Conservation (phyloP, 2,329 filamentous ascomycete genomes). For the Penicillium sp. region DNA sequence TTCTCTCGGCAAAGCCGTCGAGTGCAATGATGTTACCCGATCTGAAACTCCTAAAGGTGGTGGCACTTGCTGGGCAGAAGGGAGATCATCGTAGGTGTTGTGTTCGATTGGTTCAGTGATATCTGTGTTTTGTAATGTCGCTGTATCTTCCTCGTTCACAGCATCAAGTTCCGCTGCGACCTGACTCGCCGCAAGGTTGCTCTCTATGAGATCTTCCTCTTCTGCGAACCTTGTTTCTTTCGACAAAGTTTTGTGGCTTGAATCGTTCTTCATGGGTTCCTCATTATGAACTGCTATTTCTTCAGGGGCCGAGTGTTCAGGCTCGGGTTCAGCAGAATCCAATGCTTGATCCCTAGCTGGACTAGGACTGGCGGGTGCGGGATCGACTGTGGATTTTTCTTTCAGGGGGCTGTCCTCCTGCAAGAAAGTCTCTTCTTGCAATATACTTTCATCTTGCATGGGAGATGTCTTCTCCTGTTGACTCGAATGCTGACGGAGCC, state of each 20-base stretch:
- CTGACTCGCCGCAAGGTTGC: neutral
- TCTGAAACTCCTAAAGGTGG: conserved; percentile 23
- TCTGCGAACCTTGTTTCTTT: conserved; percentile 14
- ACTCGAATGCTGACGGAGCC: conserved; percentile 8
- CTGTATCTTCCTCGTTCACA: neutral
- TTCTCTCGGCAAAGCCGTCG: conserved; percentile 28
- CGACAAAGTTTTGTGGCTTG: conserved; percentile 3
- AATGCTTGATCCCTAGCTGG: neutral
- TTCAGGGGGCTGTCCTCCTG: neutral
- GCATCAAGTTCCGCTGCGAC: neutral
- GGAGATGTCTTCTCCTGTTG: conserved; percentile 6
- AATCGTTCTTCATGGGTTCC: neutral
- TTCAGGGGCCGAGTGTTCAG: neutral
- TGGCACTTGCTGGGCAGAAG: conserved; percentile 33
- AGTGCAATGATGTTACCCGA: conserved; percentile 32
- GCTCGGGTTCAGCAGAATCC: neutral
- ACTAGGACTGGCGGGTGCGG: neutral
- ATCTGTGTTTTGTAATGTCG: conserved; percentile 4
- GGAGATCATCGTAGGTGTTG: conserved; percentile 24
- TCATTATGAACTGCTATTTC: neutral
- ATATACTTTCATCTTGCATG: conserved; percentile 2
- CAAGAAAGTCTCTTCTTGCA: conserved; percentile 7
- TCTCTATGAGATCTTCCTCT: conserved; percentile 11
- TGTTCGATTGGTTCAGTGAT: conserved; percentile 10
- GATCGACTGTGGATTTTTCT: neutral